Conservation (phyloP, 2,329 filamentous ascomycete genomes). For the Neofusicoccum sp. region DNA sequence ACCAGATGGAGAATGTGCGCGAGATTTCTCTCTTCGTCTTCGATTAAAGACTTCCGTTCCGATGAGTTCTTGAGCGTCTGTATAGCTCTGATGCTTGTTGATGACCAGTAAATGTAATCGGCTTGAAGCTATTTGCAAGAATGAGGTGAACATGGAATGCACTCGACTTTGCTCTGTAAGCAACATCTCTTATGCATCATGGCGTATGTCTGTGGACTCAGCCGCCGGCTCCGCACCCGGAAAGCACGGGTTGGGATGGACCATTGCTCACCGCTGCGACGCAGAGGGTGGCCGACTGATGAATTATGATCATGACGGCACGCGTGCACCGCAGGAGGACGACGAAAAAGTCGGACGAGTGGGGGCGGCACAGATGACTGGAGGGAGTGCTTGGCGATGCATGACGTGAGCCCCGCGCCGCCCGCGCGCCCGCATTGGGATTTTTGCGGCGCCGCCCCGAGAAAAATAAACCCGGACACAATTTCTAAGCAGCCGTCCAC, state of each 20-base stretch:
- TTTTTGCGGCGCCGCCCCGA: constrained; percentile 16
- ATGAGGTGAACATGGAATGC: not conserved
- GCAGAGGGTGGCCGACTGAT: too few species aligned
- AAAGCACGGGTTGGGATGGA: too few species aligned
- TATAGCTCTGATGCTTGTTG: not conserved
- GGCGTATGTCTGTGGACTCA: too few species aligned
- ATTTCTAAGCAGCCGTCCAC: constrained; percentile 21
- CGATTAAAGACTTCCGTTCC: too few species aligned
- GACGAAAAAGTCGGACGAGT: too few species aligned
- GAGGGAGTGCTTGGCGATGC: not conserved
- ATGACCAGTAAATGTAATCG: not conserved
- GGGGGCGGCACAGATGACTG: not conserved
- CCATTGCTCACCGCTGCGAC: too few species aligned
- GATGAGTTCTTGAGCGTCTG: not conserved
- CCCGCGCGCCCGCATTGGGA: constrained; percentile 4
- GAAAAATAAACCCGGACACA: constrained; percentile 18
- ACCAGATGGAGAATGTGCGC: too few species aligned
- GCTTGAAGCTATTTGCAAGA: too few species aligned
- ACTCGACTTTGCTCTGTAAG: not conserved
- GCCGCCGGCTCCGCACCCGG: too few species aligned
- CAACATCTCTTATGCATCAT: not conserved
- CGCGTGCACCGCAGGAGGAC: too few species aligned
- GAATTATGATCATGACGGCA: too few species aligned
- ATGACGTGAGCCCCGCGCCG: constrained; percentile 20
- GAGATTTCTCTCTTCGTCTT: too few species aligned